A percentile compares a stretch with the other conserved stretches of the same genome.
Evolutionary conservation across 192 early-diverging fungal genomes (phyloP).

Genomic region (Backusella parvicylindrica): DNA sequence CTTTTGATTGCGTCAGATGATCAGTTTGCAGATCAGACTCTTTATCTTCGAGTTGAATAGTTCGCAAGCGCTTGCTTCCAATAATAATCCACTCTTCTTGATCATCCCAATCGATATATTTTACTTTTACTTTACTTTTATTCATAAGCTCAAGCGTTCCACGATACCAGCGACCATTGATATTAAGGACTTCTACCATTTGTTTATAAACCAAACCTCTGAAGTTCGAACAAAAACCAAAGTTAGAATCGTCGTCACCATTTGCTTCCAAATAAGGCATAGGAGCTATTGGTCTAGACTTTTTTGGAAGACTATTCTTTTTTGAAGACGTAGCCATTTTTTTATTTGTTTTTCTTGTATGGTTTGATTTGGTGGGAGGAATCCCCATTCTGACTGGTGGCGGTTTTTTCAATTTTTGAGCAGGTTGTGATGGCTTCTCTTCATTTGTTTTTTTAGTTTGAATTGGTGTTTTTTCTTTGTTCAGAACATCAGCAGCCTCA

Average conservation of each 20-base stretch:
- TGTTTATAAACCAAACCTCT: slow-evolving; percentile 36
- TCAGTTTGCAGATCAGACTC: not conserved
- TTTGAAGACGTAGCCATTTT: slow-evolving; percentile 7
- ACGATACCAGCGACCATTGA: slow-evolving; percentile 48
- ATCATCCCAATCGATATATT: slow-evolving; percentile 45
- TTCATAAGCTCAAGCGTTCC: slow-evolving; percentile 40
- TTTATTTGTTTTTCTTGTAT: slow-evolving; percentile 15
- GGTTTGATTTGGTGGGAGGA: slow-evolving; percentile 12
- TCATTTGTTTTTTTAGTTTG: not conserved
- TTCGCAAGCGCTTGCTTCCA: slow-evolving; percentile 41
- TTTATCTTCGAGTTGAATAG: not conserved
- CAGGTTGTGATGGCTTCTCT: not conserved
- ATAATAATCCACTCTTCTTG: slow-evolving; percentile 56
- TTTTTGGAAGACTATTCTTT: not conserved
- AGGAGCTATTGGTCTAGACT: slow-evolving; percentile 27
- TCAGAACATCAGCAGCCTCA: not conserved
- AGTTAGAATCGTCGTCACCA: slow-evolving; percentile 9
- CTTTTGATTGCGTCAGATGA: not conserved
- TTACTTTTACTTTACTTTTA: slow-evolving; percentile 41
- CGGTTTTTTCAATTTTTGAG: not conserved
- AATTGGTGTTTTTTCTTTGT: not conserved
- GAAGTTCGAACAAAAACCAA: slow-evolving; percentile 31
- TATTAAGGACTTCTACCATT: slow-evolving; percentile 41
- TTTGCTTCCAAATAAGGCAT: slow-evolving; percentile 33
- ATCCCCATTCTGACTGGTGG: not conserved